Conservation (phyloP, 2,329 filamentous ascomycete species). For the Colletotrichum melonis region DNA sequence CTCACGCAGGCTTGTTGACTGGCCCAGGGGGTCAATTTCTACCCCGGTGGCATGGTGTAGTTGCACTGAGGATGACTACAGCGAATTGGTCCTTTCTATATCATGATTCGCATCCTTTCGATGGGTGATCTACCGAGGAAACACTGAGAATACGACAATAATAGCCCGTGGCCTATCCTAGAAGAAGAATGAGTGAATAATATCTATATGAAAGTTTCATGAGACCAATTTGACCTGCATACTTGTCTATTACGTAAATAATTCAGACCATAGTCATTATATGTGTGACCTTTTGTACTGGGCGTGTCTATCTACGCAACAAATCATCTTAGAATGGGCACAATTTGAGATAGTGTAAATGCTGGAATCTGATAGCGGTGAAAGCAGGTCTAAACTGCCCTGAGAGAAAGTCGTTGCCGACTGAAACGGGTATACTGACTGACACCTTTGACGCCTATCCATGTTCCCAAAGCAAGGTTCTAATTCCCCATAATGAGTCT, state of each 20-base stretch:
- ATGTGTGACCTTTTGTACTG: neutral
- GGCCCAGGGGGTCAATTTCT: neutral
- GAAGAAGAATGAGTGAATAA: neutral
- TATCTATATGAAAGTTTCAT: neutral
- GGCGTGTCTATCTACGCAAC: neutral
- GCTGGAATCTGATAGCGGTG: neutral
- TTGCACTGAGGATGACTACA: neutral
- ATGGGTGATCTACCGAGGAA: neutral
- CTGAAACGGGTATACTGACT: constrained; percentile 23
- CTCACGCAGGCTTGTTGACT: neutral
- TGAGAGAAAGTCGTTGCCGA: neutral
- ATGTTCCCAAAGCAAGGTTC: constrained; percentile 10
- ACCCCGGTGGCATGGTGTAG: neutral
- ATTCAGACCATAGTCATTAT: neutral
- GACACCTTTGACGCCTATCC: constrained; percentile 10
- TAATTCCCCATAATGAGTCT: neutral
- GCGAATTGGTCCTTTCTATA: neutral
- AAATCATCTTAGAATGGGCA: neutral
- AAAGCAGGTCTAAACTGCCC: constrained; percentile 5
- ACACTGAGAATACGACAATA: neutral
- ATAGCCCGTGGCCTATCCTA: neutral
- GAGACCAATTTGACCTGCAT: neutral
- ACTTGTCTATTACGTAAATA: neutral
- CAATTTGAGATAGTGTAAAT: neutral
- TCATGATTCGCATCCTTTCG: neutral